Base-by-base conservation (phyloP, 1,284 basidiomycete species). In the Pseudozyma pruni region DNA sequence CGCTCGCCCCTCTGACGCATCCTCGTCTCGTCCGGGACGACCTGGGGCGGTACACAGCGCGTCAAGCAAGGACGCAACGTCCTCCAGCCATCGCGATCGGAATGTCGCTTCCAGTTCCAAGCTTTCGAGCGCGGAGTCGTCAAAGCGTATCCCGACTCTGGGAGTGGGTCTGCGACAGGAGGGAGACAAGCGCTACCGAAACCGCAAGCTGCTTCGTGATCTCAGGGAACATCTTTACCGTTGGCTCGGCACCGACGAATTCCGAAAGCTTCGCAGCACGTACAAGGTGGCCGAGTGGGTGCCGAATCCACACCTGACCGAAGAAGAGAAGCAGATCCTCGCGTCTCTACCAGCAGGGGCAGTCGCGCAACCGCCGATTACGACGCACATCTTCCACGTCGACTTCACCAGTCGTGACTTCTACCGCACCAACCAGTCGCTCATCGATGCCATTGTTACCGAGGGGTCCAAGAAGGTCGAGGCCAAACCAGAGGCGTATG, bases 221-320 rank as follows among this genome's bases (percentile, higher is more conserved):
- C 49, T 75, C 27, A 47, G 73, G 16, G 69, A 72, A 33, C 68
- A 75, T 41, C 69, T 75, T 8, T 75, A 75, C 35, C 70, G 69
- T 22, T 75, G 64, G 69, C 63, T 75, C 0, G 69, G 69, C 13
- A 75, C 73, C 1, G 66, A 67, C 38, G 73, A 75, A 23, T 75
- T 75, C 58, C 48, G 73, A n/a, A 72, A 73, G 52, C 54, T 73
- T 20, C 54, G 49, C 39, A 56, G 58, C 17, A 73, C 71, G 19
- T 70, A 73, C 52, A 70, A 66, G 32, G 66, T 70, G 9, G 71
- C 66, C 22, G 71, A 73, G 29, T 73, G 71, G 71, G 71, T 73
- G 27, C 61, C 66, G 3, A 69, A 70, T 17, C 71, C 71, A 14
- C 39, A 58, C 25, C 43, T 72, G 38, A 60, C 66, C 2, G 64